phyloP scores from a whole-genome alignment of 225 moss, liverwort and hornwort genomes.

The Asterella californica region DNA sequence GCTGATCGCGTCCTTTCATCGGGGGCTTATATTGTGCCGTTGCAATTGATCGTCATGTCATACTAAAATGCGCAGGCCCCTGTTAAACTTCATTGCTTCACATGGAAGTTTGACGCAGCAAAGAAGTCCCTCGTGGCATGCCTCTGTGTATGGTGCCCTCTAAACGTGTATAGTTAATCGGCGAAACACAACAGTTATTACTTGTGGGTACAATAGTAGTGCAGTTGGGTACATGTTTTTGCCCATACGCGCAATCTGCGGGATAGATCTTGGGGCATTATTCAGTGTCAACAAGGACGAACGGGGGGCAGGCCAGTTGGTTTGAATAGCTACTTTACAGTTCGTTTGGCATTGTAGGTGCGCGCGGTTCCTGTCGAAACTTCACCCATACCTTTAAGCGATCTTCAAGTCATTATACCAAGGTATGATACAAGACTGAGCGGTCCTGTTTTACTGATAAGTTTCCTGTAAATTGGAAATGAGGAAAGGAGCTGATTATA shows the following conservation, averaged over 20 bases:
- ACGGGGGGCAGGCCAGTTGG: neutral
- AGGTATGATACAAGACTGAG: slow-evolving; percentile 32
- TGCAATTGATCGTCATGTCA: too few species aligned
- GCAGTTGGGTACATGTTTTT: too few species aligned
- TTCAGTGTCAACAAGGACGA: neutral
- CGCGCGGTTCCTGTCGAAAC: slow-evolving; percentile 78
- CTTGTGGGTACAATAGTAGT: too few species aligned
- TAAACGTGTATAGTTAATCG: neutral
- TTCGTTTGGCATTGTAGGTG: slow-evolving; percentile 42
- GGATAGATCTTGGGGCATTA: neutral
- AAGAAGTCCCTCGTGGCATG: neutral
- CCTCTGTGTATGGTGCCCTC: neutral
- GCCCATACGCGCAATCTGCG: too few species aligned
- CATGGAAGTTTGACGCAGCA: too few species aligned
- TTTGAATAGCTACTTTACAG: neutral
- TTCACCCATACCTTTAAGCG: slow-evolving; percentile 64
- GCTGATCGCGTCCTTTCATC: too few species aligned
- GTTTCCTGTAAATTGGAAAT: neutral
- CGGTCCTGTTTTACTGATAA: neutral
- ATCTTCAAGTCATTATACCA: slow-evolving; percentile 66
- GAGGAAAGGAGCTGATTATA: neutral
- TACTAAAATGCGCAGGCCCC: too few species aligned
- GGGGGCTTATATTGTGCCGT: too few species aligned
- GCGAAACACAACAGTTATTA: too few species aligned
- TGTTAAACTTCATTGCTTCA: too few species aligned